These are phyloP conservation scores for maize (Zea mays) DNA, from an alignment of 176 grass and related monocot genomes.

Conservation along the genomic window DNA sequence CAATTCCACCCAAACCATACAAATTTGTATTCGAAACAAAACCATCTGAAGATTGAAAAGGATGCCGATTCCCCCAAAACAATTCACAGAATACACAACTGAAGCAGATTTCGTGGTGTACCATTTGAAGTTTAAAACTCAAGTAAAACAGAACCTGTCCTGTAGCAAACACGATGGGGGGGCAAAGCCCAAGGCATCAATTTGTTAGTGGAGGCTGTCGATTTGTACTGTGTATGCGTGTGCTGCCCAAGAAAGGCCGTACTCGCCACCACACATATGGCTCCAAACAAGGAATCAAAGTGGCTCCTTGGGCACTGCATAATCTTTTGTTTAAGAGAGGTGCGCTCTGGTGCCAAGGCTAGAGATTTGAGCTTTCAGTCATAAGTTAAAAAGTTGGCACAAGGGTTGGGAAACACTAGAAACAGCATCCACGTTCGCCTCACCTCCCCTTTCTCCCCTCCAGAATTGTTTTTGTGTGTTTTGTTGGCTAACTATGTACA, in stretches of 20 bases:
- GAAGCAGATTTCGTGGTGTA: slow-evolving; percentile 27
- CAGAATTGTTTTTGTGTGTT: slow-evolving; percentile 51
- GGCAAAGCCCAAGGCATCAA: slow-evolving; percentile 61
- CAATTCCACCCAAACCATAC: slow-evolving; percentile 19
- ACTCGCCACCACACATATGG: slow-evolving; percentile 64
- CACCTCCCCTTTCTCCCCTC: slow-evolving; percentile 51
- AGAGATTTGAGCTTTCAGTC: slow-evolving; percentile 69
- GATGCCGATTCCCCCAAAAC: slow-evolving; percentile 32
- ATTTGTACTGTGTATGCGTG: slow-evolving; percentile 62
- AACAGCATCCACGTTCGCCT: slow-evolving; percentile 99
- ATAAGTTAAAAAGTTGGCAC: slow-evolving; percentile 62
- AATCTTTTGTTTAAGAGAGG: slow-evolving; percentile 50
- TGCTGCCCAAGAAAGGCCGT: slow-evolving; percentile 64
- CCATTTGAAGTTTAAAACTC: slow-evolving; percentile 49
- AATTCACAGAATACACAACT: slow-evolving; percentile 32
- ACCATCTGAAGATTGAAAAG: slow-evolving; percentile 41
- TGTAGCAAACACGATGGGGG: slow-evolving; percentile 43
- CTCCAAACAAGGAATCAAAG: slow-evolving; percentile 87
- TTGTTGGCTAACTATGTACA: slow-evolving; percentile 52
- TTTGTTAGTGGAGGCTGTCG: slow-evolving; percentile 51
- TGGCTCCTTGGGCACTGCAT: slow-evolving; percentile 52
- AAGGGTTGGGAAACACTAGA: slow-evolving; percentile 94
- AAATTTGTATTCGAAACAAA: slow-evolving; percentile 29
- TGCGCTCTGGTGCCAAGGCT: slow-evolving; percentile 62
- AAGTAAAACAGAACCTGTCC: slow-evolving; percentile 49